Evolutionary conservation across 2,329 filamentous ascomycete species (phyloP).

Genomic region (Pseudogymnoascus sp.): DNA sequence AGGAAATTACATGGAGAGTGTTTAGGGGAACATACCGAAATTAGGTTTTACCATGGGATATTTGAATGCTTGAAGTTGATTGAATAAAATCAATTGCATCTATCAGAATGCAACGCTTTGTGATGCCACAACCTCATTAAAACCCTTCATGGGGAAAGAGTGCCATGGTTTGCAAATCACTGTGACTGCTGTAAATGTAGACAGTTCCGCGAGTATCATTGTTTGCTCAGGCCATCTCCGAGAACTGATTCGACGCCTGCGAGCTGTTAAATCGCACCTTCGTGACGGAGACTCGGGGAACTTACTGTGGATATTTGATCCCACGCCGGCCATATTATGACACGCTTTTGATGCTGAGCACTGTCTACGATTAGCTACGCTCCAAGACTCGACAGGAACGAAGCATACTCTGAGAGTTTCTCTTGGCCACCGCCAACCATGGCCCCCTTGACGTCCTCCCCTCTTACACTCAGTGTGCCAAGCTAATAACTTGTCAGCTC

Average conservation of each 20-base stretch:
- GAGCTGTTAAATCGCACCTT: neutral
- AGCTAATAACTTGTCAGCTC: neutral
- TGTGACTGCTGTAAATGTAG: slow-evolving; percentile 4
- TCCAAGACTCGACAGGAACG: neutral
- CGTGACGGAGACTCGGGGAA: neutral
- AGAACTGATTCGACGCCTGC: neutral
- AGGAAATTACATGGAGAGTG: neutral
- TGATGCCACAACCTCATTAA: slow-evolving; percentile 1
- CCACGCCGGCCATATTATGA: neutral
- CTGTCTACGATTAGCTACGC: neutral
- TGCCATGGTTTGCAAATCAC: slow-evolving; percentile 3
- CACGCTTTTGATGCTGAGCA: neutral
- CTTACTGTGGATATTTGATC: neutral
- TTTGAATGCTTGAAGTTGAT: neutral
- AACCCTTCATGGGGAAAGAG: slow-evolving; percentile 1
- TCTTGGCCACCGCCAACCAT: neutral
- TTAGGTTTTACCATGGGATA: neutral
- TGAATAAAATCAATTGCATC: slow-evolving; percentile 8
- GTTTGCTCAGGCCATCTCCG: slow-evolving; percentile 3
- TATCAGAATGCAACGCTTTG: slow-evolving; percentile 4
- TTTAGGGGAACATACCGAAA: neutral
- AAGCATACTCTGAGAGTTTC: neutral
- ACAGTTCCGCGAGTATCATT: neutral
- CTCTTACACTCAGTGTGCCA: neutral
- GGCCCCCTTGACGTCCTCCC: neutral